Percentiles rank a stretch among this genome's conserved stretches.
Evolutionary conservation across 2,329 filamentous ascomycete genomes (phyloP).

Genomic region (Ascochyta clinopodiicola): DNA sequence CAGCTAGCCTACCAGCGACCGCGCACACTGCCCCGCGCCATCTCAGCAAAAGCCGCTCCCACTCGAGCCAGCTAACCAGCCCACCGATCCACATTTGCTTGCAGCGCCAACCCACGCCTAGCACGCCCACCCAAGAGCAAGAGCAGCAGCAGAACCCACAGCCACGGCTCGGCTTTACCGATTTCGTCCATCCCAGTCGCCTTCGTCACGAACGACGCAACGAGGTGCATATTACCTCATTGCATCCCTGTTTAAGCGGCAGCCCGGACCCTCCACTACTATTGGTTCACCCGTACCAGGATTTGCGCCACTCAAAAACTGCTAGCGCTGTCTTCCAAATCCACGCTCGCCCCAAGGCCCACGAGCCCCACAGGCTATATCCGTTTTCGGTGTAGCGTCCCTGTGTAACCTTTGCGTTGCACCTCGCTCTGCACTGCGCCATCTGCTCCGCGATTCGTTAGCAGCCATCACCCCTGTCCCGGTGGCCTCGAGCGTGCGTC

Average conservation of each 20-base stretch:
- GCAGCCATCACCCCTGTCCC: slow-evolving; percentile 36
- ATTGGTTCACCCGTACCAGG: slow-evolving; percentile 48
- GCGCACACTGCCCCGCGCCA: slow-evolving; percentile 26
- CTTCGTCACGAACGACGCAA: slow-evolving; percentile 31
- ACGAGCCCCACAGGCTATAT: slow-evolving; percentile 35
- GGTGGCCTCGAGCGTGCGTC: slow-evolving; percentile 43
- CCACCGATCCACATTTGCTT: slow-evolving; percentile 32
- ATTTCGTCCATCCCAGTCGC: slow-evolving; percentile 26
- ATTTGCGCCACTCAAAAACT: slow-evolving; percentile 43
- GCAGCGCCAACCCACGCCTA: slow-evolving; percentile 36
- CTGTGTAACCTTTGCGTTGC: slow-evolving; percentile 48
- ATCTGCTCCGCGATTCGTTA: slow-evolving; percentile 46
- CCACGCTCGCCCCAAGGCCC: slow-evolving; percentile 36
- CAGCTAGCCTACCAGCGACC: slow-evolving; percentile 24
- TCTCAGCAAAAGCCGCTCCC: slow-evolving; percentile 18
- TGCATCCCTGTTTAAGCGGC: slow-evolving; percentile 39
- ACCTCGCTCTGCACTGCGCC: slow-evolving; percentile 41
- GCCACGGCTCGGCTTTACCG: slow-evolving; percentile 46
- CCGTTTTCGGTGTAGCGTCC: slow-evolving; percentile 43
- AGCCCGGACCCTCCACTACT: slow-evolving; percentile 29
- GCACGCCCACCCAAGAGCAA: slow-evolving; percentile 26
- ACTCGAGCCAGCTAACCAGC: slow-evolving; percentile 19
- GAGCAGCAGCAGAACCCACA: slow-evolving; percentile 39
- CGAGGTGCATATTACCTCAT: slow-evolving; percentile 49
- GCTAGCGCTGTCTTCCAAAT: slow-evolving; percentile 39